These are phyloP conservation scores for Scutellaria barbata DNA, from an alignment of 257 asterid species.

Conservation along the genomic window DNA sequence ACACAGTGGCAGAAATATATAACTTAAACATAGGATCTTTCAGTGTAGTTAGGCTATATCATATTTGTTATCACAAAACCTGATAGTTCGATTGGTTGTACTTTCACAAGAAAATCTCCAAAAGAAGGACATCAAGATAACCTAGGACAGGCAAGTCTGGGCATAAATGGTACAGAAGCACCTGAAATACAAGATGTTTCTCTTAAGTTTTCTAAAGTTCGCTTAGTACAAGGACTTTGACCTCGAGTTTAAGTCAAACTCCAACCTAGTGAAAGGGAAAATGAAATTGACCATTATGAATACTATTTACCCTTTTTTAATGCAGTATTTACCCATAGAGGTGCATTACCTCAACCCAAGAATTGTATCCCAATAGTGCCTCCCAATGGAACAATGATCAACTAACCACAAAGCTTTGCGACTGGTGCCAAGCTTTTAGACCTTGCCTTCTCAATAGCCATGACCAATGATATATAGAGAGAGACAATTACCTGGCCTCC, in stretches of 20 bases:
- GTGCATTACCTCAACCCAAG: not conserved
- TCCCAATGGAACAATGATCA: not conserved
- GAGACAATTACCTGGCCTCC: not conserved
- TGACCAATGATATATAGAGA: not conserved
- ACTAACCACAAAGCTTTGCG: too few relatives aligned
- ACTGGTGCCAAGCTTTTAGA: too few relatives aligned
- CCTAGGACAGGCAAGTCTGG: not conserved
- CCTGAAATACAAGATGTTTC: not conserved
- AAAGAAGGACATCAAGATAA: not conserved
- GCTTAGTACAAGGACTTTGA: not conserved
- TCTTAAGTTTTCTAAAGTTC: not conserved
- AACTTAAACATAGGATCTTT: not conserved
- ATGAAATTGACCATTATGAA: not conserved
- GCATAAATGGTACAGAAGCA: constrained; percentile 8
- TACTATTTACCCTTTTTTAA: not conserved
- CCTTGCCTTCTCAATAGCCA: too few relatives aligned
- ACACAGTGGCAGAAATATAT: not conserved
- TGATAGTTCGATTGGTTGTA: not conserved
- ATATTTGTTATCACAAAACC: not conserved
- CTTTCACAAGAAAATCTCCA: not conserved
- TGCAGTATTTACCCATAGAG: too few relatives aligned
- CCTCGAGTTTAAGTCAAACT: not conserved
- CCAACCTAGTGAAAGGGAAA: not conserved
- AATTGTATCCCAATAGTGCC: constrained; percentile 1
- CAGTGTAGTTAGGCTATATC: not conserved